A percentile compares a stretch with the other conserved stretches of the same genome.
Evolutionary conservation across 805 yeast species (phyloP).

Genomic region (Maudiozyma saulgeensis): DNA sequence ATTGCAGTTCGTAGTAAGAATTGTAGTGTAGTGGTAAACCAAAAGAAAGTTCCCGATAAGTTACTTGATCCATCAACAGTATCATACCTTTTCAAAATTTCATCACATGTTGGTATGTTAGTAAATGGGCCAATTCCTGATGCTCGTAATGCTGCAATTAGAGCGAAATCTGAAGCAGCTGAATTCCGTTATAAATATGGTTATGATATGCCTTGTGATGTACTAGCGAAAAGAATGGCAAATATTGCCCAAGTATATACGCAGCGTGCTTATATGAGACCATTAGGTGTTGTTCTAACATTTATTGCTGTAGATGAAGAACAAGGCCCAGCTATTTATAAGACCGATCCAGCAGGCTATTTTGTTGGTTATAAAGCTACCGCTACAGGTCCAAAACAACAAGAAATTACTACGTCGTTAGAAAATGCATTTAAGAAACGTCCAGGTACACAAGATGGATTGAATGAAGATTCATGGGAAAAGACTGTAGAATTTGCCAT

Average conservation of each 20-base stretch:
- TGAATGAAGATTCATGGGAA: slow-evolving; percentile 66
- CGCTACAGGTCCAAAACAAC: slow-evolving; percentile 95
- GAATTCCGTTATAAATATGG: slow-evolving; percentile 93
- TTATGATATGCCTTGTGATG: slow-evolving; percentile 93
- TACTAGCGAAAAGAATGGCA: slow-evolving; percentile 88
- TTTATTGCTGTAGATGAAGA: slow-evolving; percentile 84
- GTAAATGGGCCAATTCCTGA: slow-evolving; percentile 96
- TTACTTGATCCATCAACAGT: slow-evolving; percentile 81
- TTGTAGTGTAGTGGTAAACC: slow-evolving; percentile 80
- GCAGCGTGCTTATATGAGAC: slow-evolving; percentile 97
- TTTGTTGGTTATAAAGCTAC: slow-evolving; percentile 84
- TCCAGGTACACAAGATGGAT: not conserved
- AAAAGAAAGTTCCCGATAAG: slow-evolving; percentile 94
- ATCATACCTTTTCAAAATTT: slow-evolving; percentile 73
- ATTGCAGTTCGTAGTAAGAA: slow-evolving; percentile 81
- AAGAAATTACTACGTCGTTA: slow-evolving; percentile 80
- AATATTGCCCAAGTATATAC: slow-evolving; percentile 92
- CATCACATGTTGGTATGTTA: slow-evolving; percentile 76
- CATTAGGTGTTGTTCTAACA: slow-evolving; percentile 88
- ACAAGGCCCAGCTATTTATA: slow-evolving; percentile 79
- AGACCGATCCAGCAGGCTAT: slow-evolving; percentile 97
- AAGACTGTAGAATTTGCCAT: slow-evolving; percentile 85
- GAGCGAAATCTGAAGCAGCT: slow-evolving; percentile 93
- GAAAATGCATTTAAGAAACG: slow-evolving; percentile 83
- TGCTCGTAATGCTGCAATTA: slow-evolving; percentile 78